Evolutionary conservation across 805 yeast species (phyloP), one percentile per base, ranked within the genome.

Genomic region (Monosporozyma solicola): DNA sequence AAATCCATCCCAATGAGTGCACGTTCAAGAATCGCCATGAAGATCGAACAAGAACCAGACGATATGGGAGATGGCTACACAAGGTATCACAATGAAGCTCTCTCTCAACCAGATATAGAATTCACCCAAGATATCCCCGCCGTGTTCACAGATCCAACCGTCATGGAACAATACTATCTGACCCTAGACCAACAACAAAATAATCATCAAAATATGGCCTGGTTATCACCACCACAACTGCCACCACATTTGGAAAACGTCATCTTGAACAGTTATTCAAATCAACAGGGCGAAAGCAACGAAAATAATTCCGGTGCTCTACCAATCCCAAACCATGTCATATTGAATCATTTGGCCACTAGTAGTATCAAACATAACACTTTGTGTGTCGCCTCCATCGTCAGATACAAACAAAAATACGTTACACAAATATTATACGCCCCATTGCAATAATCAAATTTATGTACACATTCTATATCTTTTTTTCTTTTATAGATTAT

Each of bases 181-280:
- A 87, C 92, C 1, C 74, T 87, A 50, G 95, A 87, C 62, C 84
- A 80, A 60, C 80, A 84, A 46, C 84, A 83, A 64, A 74, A 74
- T 47, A 77, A 74, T 69, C 83, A 68, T 71, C 79, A 72, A 73
- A 80, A 72, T 74, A 83, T 74, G 77, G 67, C 77, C 2, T 75
- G 79, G 78, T 56, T 91, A 51, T 89, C 95, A 32, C 98, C 99
- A 22, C 99, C 99, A 24, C 95, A 87, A 65, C 75, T 94, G 49
- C 99, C 99, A 8, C 99, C 99, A 9, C 99, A 92, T 68, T 75
- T 94, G 55, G 99, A 94, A 66, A 85, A 86, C 62, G 98, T 94
- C 53, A 90, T 94, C 52, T 77, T 92, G 63, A 92, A 92, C 72
- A 82, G 83, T 59, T 85, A 78, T 73, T 67, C 74, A 2, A 64